Base-by-base conservation (phyloP, 495 filamentous ascomycete genomes). In the Penicillium ochrochloron region DNA sequence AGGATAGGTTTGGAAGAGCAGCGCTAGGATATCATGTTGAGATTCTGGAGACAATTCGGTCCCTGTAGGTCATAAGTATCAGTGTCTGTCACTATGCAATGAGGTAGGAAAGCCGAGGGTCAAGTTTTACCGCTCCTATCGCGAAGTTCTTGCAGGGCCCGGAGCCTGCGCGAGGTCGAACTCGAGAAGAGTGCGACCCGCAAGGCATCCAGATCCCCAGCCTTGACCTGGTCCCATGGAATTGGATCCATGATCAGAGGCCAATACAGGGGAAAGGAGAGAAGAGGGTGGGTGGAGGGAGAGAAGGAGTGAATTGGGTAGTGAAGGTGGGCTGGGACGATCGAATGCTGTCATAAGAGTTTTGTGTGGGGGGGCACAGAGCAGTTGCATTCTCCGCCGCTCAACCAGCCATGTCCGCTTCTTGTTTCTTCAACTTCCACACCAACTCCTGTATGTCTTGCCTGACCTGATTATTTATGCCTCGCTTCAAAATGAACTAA, bases 1-100 rank as follows among this genome's bases (percentile, higher is more conserved):
- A 59, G 92, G 85, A 73, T 96, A 92, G 39, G 92, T 97, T 71
- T 86, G 83, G 78, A 97, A 91, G 39, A 99, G 82, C 25, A 93
- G 76, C 14, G 83, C 83, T 66, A 97, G 80, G 55, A 94, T 60
- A 62, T 74, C 65, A 53, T 75, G 69, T 42, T 68, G 69, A 44
- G 67, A 61, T 62, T 79, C 71, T 11, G 75, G 70, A 15, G 80
- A 69, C 70, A 80, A 39, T 48, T 76, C 75, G 56, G 74, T 67
- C 34, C 68, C 77, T 79, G 59, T 21, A 12, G 17, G 61, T 34
- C 29, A 61, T 42, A 9, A 55, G 6, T 8, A 35, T 73, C 34
- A 75, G 68, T 41, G 3, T n/a, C 25, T 23, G 6, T 62, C n/a
- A 37, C 7, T 42, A 8, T 34, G 9, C 41, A 33, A 19, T 41